These are phyloP conservation scores for Eucalyptus shirleyi DNA, from an alignment of 345 rosid species.

Conservation along the genomic window DNA sequence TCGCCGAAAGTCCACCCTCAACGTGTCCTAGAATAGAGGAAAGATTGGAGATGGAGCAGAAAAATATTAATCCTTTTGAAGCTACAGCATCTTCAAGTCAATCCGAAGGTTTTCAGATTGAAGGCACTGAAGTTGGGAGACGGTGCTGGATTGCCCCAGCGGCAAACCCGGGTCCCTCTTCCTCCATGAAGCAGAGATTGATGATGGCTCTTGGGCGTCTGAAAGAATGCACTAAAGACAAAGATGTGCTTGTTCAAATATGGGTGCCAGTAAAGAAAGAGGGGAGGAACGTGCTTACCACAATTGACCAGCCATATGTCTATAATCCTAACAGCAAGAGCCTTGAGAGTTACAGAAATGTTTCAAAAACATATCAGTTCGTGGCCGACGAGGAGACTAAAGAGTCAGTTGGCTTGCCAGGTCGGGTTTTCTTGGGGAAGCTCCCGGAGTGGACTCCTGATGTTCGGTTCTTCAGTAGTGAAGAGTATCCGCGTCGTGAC, in stretches of 20 bases:
- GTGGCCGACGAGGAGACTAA: constrained; percentile 58
- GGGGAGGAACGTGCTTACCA: constrained; percentile 63
- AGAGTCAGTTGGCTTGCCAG: constrained; percentile 62
- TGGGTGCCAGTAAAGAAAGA: constrained; percentile 75
- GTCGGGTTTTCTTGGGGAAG: constrained; percentile 68
- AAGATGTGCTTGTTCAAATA: constrained; percentile 62
- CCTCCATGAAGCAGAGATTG: constrained; percentile 47
- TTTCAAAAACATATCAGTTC: constrained; percentile 58
- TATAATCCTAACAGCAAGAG: constrained; percentile 36
- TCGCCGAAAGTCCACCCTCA: constrained; percentile 4
- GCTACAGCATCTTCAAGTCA: constrained; percentile 13
- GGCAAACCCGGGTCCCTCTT: constrained; percentile 11
- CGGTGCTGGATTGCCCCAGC: constrained; percentile 67
- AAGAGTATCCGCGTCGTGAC: constrained; percentile 65
- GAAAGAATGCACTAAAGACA: constrained; percentile 37
- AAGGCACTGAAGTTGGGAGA: constrained; percentile 33
- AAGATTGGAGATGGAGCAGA: neutral
- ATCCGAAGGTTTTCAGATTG: constrained; percentile 11
- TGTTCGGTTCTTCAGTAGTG: constrained; percentile 62
- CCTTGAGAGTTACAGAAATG: constrained; percentile 54
- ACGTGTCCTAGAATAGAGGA: constrained; percentile 7
- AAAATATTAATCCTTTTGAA: constrained; percentile 2
- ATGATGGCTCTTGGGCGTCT: constrained; percentile 34
- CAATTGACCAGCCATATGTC: constrained; percentile 60
- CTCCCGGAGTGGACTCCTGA: constrained; percentile 97